Conservation (phyloP, 257 asterid species). For the Echium plantagineum region DNA sequence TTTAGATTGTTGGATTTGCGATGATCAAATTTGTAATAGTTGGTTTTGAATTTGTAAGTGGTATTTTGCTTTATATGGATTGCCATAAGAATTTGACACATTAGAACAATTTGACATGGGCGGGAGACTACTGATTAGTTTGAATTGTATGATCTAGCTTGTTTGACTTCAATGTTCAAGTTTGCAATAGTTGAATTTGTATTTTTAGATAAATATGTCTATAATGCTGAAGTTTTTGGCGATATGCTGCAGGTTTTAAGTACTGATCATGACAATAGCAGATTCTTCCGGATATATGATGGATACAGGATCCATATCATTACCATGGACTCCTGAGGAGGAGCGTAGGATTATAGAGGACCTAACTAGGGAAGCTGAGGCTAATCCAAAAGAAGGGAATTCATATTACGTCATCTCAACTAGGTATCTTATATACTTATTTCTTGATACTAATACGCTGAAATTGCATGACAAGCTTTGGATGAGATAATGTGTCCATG, state of each 20-base stretch:
- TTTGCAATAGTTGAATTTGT: neutral
- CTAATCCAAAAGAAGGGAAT: constrained; percentile 66
- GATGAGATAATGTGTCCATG: neutral
- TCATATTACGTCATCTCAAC: constrained; percentile 54
- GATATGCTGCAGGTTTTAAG: neutral
- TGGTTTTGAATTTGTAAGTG: too few species aligned
- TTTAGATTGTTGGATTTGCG: too few species aligned
- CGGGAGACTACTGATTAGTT: too few species aligned
- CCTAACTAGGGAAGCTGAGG: constrained; percentile 50
- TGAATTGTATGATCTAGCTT: too few species aligned
- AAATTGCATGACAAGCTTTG: neutral
- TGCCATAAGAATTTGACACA: too few species aligned
- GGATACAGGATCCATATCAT: constrained; percentile 75
- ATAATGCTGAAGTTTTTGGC: neutral
- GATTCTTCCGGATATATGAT: constrained; percentile 56
- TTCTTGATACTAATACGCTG: neutral
- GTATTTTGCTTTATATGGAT: too few species aligned
- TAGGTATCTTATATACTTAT: constrained; percentile 29
- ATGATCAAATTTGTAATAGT: too few species aligned
- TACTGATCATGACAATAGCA: constrained; percentile 74
- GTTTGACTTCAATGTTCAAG: too few species aligned
- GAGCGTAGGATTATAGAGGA: constrained; percentile 62
- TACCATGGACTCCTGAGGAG: constrained; percentile 80
- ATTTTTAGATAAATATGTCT: neutral
- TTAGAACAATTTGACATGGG: too few species aligned